Evolutionary conservation across 2,329 filamentous ascomycete genomes (phyloP).

Genomic region (Sphaerulina musiva): DNA sequence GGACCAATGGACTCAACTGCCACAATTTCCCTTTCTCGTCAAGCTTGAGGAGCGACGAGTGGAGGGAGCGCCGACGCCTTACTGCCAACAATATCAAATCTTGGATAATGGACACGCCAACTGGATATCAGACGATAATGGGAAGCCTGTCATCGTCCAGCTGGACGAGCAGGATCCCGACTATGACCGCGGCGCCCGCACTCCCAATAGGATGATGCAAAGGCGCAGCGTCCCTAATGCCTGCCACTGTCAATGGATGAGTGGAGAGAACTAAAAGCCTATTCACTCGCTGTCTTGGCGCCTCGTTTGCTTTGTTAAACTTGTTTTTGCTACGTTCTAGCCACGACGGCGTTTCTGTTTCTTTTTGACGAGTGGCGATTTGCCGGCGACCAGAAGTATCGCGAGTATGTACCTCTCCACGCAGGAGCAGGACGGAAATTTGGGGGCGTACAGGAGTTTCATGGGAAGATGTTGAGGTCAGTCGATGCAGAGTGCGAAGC

Average conservation of each 20-base stretch:
- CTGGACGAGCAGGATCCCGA: slow-evolving; percentile 39
- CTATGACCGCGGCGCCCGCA: slow-evolving; percentile 21
- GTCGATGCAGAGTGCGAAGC: slow-evolving; percentile 10
- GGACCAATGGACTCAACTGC: slow-evolving; percentile 7
- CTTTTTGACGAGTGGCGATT: slow-evolving; percentile 6
- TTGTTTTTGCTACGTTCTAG: neutral
- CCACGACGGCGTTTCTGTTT: slow-evolving; percentile 1
- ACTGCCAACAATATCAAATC: slow-evolving; percentile 60
- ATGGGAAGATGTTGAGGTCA: neutral
- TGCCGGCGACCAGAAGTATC: slow-evolving; percentile 8
- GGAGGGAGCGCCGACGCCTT: slow-evolving; percentile 41
- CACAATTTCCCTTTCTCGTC: slow-evolving; percentile 48
- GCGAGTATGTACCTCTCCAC: neutral
- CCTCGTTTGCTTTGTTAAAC: neutral
- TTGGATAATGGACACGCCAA: slow-evolving; percentile 46
- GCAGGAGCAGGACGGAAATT: neutral
- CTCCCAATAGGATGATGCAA: slow-evolving; percentile 15
- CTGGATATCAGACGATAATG: slow-evolving; percentile 32
- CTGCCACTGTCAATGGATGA: slow-evolving; percentile 37
- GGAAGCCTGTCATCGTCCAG: slow-evolving; percentile 34
- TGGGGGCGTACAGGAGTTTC: slow-evolving; percentile 6
- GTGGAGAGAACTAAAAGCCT: slow-evolving; percentile 12
- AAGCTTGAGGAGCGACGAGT: slow-evolving; percentile 61
- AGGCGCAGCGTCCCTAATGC: slow-evolving; percentile 21
- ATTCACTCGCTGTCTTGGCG: neutral